Evolutionary conservation across 345 rosid genomes (phyloP).

Genomic region (Eucalyptus coolabah): DNA sequence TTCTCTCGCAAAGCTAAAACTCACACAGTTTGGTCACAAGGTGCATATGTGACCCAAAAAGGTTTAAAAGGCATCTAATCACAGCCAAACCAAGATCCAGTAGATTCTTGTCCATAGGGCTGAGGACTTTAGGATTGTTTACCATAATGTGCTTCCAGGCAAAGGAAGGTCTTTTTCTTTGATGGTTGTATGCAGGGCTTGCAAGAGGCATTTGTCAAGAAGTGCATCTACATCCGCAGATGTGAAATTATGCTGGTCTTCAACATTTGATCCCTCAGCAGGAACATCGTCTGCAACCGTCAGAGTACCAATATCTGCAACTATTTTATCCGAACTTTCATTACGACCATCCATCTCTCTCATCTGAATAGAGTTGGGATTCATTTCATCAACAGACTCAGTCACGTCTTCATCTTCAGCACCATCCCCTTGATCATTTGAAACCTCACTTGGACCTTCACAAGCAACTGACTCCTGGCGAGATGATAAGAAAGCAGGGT

Average conservation of each 20-base stretch:
- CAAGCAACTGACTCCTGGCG: conserved; percentile 24
- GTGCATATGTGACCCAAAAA: not conserved
- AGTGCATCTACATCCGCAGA: conserved; percentile 61
- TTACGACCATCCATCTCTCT: conserved; percentile 12
- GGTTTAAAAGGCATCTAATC: not conserved
- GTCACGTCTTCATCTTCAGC: conserved; percentile 10
- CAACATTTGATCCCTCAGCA: conserved; percentile 21
- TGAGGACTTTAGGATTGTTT: not conserved
- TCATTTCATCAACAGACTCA: conserved; percentile 4
- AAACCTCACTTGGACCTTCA: conserved; percentile 18
- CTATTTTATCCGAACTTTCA: conserved; percentile 12
- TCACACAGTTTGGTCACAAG: not conserved
- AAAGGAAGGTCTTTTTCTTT: conserved; percentile 92
- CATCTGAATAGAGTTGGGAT: conserved; percentile 1
- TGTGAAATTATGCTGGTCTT: conserved; percentile 33
- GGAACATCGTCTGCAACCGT: conserved; percentile 20
- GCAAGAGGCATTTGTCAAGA: conserved; percentile 88
- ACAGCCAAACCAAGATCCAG: not conserved
- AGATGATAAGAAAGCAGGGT: conserved; percentile 38
- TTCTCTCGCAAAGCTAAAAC: not conserved
- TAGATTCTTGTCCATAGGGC: not conserved
- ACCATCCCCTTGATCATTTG: conserved; percentile 12
- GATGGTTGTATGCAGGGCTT: conserved; percentile 76
- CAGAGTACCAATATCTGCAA: conserved; percentile 25
- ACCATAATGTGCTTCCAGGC: conserved; percentile 97